These are phyloP conservation scores for Calonectria crousiana DNA, from an alignment of 2,329 filamentous ascomycete genomes.

Conservation along the genomic window DNA sequence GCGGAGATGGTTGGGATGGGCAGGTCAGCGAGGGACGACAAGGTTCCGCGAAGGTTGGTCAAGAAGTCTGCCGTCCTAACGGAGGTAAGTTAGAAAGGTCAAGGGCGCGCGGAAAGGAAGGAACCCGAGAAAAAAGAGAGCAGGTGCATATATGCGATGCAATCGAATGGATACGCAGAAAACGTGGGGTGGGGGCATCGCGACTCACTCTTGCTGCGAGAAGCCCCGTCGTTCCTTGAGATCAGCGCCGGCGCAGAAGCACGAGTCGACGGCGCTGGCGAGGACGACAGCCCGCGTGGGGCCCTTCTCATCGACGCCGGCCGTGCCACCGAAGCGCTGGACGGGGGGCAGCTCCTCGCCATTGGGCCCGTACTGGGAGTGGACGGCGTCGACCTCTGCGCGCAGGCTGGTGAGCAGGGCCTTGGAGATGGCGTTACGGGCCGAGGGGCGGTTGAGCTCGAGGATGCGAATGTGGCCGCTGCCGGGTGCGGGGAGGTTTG, in stretches of 20 bases:
- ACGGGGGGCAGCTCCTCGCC: constrained; percentile 63
- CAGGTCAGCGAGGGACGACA: constrained; percentile 78
- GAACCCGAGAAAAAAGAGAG: background rate
- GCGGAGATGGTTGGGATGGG: constrained; percentile 92
- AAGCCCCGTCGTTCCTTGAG: constrained; percentile 88
- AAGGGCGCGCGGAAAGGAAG: background rate
- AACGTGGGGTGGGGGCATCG: constrained; percentile 1
- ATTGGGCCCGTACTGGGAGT: constrained; percentile 68
- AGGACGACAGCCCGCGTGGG: constrained; percentile 85
- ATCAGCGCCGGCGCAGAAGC: constrained; percentile 95
- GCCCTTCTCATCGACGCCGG: constrained; percentile 59
- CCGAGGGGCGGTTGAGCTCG: constrained; percentile 84
- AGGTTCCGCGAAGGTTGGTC: constrained; percentile 78
- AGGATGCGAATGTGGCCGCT: constrained; percentile 89
- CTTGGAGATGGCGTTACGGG: constrained; percentile 91
- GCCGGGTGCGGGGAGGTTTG: constrained; percentile 80
- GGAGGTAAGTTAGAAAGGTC: constrained; percentile 18
- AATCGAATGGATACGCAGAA: background rate
- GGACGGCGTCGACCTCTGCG: constrained; percentile 78
- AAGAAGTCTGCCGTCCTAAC: constrained; percentile 84
- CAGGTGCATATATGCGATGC: constrained; percentile 1
- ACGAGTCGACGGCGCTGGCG: constrained; percentile 85
- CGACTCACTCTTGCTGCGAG: constrained; percentile 78
- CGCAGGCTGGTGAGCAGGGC: constrained; percentile 80
- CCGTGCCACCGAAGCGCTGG: constrained; percentile 59